These are phyloP conservation scores for Hylodesmum podocarpum DNA, from an alignment of 306 rosid genomes.

Conservation along the genomic window DNA sequence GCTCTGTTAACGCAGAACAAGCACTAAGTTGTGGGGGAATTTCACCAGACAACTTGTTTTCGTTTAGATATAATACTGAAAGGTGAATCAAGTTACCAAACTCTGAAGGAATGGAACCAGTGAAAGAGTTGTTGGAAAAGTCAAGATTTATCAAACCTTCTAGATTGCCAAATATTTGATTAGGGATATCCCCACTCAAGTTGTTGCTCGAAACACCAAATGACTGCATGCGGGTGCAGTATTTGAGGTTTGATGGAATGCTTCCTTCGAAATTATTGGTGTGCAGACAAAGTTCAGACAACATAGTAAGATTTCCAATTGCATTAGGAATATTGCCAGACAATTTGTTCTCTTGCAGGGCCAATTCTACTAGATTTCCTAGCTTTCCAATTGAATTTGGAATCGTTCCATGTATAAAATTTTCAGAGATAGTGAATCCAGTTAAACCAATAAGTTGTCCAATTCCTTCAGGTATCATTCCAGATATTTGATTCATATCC, in stretches of 20 bases:
- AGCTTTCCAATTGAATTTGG: not conserved
- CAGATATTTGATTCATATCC: not conserved
- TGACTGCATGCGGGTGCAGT: conserved; percentile 1
- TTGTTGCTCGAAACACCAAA: not conserved
- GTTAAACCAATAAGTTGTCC: not conserved
- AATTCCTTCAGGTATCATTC: conserved; percentile 19
- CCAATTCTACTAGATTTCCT: not conserved
- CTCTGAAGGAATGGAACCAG: conserved; percentile 25
- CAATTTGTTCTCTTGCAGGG: not conserved
- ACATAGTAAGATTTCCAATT: conserved; percentile 33
- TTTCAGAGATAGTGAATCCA: not conserved
- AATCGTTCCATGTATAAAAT: conserved; percentile 2
- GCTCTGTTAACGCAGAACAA: not conserved
- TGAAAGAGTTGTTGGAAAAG: conserved; percentile 16
- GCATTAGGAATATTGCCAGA: not conserved
- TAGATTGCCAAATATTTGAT: not conserved
- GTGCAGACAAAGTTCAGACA: not conserved
- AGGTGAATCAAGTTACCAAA: conserved; percentile 33
- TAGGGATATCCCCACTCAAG: not conserved
- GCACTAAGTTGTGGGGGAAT: conserved; percentile 21
- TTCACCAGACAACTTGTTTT: conserved; percentile 29
- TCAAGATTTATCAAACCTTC: not conserved
- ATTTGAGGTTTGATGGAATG: conserved; percentile 7
- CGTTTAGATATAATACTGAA: not conserved
- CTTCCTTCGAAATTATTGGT: conserved; percentile 13